These are phyloP conservation scores for Avena atlantica DNA, from an alignment of 176 grass and related monocot genomes.

Conservation along the genomic window DNA sequence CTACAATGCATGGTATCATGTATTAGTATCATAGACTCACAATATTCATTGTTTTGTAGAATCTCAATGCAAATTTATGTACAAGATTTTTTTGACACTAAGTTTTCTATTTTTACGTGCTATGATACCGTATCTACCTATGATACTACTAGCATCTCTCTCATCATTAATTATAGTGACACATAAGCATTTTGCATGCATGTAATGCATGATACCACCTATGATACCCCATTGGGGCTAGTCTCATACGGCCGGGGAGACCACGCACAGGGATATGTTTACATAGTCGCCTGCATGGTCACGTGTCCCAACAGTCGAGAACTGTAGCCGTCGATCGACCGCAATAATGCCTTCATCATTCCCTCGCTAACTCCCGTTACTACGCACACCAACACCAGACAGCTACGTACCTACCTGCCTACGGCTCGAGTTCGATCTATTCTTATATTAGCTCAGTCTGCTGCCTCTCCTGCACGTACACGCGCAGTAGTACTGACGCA, in stretches of 20 bases:
- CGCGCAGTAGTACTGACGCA: slow-evolving; percentile 37
- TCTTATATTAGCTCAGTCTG: slow-evolving; percentile 27
- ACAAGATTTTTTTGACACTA: no score
- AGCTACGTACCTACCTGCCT: slow-evolving; percentile 30
- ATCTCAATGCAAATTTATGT: no score
- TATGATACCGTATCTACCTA: no score
- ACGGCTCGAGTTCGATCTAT: background rate
- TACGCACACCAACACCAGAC: slow-evolving; percentile 37
- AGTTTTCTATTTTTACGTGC: no score
- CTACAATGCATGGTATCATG: no score
- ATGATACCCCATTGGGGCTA: no score
- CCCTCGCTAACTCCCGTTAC: slow-evolving; percentile 46
- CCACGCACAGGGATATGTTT: background rate
- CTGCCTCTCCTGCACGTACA: slow-evolving; percentile 4
- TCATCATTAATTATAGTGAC: no score
- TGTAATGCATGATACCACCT: no score
- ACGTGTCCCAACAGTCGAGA: slow-evolving; percentile 49
- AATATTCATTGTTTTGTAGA: no score
- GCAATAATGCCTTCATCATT: slow-evolving; percentile 70
- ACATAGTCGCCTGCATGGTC: slow-evolving; percentile 20
- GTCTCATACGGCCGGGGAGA: background rate
- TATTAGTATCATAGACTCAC: no score
- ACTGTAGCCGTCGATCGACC: slow-evolving; percentile 46
- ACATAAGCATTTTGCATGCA: no score
- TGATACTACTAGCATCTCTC: no score